phyloP scores from a whole-genome alignment of 176 grass and related monocot genomes.

The Hsuehochloa calcarea region DNA sequence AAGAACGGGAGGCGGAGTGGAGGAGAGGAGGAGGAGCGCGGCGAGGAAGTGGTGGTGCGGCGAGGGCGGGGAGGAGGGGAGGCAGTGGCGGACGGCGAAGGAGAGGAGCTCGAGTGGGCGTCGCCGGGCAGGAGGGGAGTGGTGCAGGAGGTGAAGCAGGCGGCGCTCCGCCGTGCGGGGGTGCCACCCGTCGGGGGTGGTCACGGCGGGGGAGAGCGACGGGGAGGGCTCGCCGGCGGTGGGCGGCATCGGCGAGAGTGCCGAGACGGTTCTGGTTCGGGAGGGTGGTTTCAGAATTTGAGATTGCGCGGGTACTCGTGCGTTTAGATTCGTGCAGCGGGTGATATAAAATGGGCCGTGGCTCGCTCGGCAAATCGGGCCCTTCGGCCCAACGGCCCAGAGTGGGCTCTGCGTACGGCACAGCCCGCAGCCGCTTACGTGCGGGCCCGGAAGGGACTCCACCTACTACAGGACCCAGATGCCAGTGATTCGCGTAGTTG shows the following conservation, averaged over 20 bases:
- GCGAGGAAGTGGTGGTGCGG: slow-evolving; percentile 40
- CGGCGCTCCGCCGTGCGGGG: slow-evolving; percentile 39
- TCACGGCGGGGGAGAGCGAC: background rate
- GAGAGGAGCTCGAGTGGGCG: slow-evolving; percentile 45
- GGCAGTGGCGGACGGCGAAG: slow-evolving; percentile 44
- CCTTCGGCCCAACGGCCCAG: background rate
- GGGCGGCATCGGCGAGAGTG: background rate
- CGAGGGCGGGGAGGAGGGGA: slow-evolving; percentile 25
- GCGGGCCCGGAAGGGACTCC: too few species aligned
- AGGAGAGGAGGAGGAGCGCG: slow-evolving; percentile 50
- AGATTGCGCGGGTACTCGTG: background rate
- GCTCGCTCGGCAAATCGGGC: background rate
- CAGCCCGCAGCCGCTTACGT: background rate
- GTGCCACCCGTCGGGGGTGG: slow-evolving; percentile 46
- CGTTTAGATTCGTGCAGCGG: background rate
- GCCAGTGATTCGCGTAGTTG: background rate
- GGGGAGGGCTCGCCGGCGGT: slow-evolving; percentile 9
- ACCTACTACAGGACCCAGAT: background rate
- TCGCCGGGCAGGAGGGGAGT: slow-evolving; percentile 16
- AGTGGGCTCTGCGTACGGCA: background rate
- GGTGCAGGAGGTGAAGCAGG: slow-evolving; percentile 55
- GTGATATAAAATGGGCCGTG: background rate
- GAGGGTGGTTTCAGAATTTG: background rate
- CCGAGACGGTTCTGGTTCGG: background rate
- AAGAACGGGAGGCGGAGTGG: slow-evolving; percentile 1